These are phyloP conservation scores for Nakazawaea holstii DNA, from an alignment of 805 yeast genomes.

Conservation along the genomic window DNA sequence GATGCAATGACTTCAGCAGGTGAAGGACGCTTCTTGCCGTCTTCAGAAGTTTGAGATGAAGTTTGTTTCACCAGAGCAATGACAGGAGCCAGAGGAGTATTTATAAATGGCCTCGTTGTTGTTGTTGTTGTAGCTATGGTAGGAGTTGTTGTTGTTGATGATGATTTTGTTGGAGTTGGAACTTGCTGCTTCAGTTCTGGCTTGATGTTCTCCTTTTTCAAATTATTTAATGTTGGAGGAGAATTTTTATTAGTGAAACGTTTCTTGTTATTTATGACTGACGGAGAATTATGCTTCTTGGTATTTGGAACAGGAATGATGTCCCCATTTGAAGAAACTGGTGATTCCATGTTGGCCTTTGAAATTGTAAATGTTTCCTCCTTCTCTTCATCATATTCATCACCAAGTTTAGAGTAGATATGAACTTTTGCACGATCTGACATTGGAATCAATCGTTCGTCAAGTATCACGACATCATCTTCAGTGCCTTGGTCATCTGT, in stretches of 20 bases:
- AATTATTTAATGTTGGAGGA: too few species aligned
- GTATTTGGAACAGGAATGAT: background rate
- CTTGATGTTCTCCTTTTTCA: too few species aligned
- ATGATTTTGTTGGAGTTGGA: background rate
- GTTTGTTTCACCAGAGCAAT: background rate
- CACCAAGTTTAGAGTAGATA: background rate
- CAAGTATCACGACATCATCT: constrained; percentile 2
- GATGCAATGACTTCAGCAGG: constrained; percentile 1
- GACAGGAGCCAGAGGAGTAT: too few species aligned
- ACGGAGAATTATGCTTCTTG: background rate
- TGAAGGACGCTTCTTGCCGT: background rate
- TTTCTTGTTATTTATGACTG: too few species aligned
- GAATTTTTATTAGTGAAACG: too few species aligned
- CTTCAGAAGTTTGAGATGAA: background rate
- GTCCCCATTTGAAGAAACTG: background rate
- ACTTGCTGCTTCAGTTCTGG: too few species aligned
- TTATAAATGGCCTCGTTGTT: background rate
- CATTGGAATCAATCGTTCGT: constrained; percentile 2
- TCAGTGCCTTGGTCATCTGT: background rate
- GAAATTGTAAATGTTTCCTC: background rate
- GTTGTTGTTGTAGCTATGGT: background rate
- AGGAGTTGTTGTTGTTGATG: background rate
- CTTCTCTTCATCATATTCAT: constrained; percentile 2
- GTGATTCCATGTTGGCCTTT: background rate
- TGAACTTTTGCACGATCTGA: background rate